Evolutionary conservation across 768 basidiomycete genomes (phyloP).

Genomic region (Auricularia cornea): DNA sequence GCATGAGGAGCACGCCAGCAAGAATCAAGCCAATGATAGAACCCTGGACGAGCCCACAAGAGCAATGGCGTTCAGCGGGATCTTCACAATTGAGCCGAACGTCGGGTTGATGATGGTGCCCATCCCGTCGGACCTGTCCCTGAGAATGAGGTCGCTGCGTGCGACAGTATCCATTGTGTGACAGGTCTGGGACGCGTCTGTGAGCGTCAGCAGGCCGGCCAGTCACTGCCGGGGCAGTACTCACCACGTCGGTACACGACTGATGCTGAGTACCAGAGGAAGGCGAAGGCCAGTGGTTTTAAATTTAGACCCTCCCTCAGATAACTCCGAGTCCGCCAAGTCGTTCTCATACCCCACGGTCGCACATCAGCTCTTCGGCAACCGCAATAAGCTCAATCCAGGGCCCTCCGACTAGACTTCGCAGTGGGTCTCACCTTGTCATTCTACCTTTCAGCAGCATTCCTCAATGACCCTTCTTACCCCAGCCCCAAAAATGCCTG

Average conservation of each 20-base stretch:
- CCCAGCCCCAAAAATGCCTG: too few species aligned
- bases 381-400: too few species aligned
- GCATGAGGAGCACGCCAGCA: slow-evolving; percentile 95
- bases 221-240: slow-evolving; percentile 20
- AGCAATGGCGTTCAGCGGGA: slow-evolving; percentile 85
- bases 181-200: slow-evolving; percentile 51
- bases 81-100: slow-evolving; percentile 95
- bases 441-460: too few species aligned
- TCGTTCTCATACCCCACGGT: too few species aligned
- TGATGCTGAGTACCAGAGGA: too few species aligned
- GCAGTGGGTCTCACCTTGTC: too few species aligned
- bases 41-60: slow-evolving; percentile 91
- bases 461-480: too few species aligned
- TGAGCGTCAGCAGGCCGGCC: not conserved
- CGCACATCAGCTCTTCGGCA: too few species aligned
- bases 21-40: slow-evolving; percentile 92
- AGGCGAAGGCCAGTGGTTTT: too few species aligned
- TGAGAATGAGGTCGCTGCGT: slow-evolving; percentile 50
- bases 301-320: too few species aligned
- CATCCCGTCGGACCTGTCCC: slow-evolving; percentile 79
- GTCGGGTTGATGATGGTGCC: slow-evolving; percentile 99
- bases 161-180: slow-evolving; percentile 82
- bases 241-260: slow-evolving; percentile 66
- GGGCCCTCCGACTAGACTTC: too few species aligned
- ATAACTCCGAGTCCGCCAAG: too few species aligned